phyloP scores from a whole-genome alignment of 1,139 yeast species.

The Candida tetrigidarum region DNA sequence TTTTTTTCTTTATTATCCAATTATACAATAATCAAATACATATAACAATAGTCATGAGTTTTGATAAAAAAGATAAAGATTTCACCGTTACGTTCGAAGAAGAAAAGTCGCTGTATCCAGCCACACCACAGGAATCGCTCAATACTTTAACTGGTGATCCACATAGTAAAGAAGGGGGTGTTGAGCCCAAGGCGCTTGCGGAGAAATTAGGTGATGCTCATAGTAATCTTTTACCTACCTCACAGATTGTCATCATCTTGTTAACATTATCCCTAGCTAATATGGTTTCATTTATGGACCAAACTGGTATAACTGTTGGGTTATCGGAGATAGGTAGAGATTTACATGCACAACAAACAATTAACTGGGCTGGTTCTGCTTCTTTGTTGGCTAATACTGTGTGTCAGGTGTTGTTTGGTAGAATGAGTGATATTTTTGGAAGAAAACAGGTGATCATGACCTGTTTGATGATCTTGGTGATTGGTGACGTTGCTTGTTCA shows the following conservation, averaged over 20 bases:
- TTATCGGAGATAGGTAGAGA: slow-evolving; percentile 40
- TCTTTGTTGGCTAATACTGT: slow-evolving; percentile 49
- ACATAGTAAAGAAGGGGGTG: slow-evolving; percentile 5
- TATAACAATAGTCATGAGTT: background rate
- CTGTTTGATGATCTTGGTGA: slow-evolving; percentile 32
- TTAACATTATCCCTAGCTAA: slow-evolving; percentile 29
- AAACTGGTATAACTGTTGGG: slow-evolving; percentile 46
- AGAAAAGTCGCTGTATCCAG: slow-evolving; percentile 10
- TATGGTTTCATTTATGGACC: slow-evolving; percentile 42
- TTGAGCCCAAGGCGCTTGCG: slow-evolving; percentile 22
- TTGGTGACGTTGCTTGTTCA: slow-evolving; percentile 48
- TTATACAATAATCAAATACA: no score
- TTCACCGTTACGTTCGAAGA: slow-evolving; percentile 8
- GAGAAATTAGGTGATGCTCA: slow-evolving; percentile 44
- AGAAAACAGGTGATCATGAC: slow-evolving; percentile 40
- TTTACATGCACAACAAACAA: slow-evolving; percentile 38
- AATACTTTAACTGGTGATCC: slow-evolving; percentile 8
- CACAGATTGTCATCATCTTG: slow-evolving; percentile 33
- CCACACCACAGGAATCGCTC: slow-evolving; percentile 15
- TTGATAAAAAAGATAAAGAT: slow-evolving; percentile 3
- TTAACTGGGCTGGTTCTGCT: slow-evolving; percentile 59
- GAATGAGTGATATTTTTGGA: slow-evolving; percentile 50
- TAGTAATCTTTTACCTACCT: slow-evolving; percentile 35
- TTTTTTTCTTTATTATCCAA: no score
- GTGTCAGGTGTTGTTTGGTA: slow-evolving; percentile 49